Evolutionary conservation across 2,329 filamentous ascomycete genomes (phyloP), one percentile per base, ranked within the genome.

Genomic region (Corinectria fuckeliana): DNA sequence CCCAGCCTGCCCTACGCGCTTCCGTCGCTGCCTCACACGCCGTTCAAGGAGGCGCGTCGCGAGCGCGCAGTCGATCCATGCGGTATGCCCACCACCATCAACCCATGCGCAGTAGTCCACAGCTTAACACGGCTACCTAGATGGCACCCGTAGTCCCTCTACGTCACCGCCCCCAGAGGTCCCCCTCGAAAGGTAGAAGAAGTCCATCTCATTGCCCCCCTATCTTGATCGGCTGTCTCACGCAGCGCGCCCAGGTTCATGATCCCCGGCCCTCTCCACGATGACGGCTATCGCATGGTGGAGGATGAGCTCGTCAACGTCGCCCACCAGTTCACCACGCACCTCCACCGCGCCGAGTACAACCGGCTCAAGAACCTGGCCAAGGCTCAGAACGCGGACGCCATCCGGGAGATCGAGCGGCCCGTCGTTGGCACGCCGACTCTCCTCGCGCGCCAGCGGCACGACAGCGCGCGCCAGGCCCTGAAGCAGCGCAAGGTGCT

Each of bases 251-350:
- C 16, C 53, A 88, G 85, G 26, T 81, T 81, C 71, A 93, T 94
- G 89, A 77, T 80, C 2, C 81, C 86, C 45, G 88, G 87, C 3
- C 74, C 84, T n/a, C 79, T 83, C 4, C 75, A 82, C n/a, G 91
- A 95, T 72, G 90, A 93, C 71, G 78, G 77, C 54, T 94, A 86
- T 74, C 88, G 91, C 68, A 93, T 94, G 89, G 91, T 95, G 0
- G 91, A 94, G 74, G 91, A 95, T 68, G 91, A 94, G 66, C 86
- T 95, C 63, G 77, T 89, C 18, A 77, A 83, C 14, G 85, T 87
- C 0, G 91, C 91, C 0, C 84, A 86, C 51, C 77, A 80, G 3
- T 94, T 91, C 74, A 94, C 91, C 0, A 82, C 84, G 5, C 90
- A 93, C 72, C 82, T 94, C 2, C 91, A 93, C 71, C 85, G 87